A percentile compares a stretch with the other conserved stretches of the same genome.
phyloP scores from a whole-genome alignment of 208 protist genomes.

The Angomonas ambiguus region DNA sequence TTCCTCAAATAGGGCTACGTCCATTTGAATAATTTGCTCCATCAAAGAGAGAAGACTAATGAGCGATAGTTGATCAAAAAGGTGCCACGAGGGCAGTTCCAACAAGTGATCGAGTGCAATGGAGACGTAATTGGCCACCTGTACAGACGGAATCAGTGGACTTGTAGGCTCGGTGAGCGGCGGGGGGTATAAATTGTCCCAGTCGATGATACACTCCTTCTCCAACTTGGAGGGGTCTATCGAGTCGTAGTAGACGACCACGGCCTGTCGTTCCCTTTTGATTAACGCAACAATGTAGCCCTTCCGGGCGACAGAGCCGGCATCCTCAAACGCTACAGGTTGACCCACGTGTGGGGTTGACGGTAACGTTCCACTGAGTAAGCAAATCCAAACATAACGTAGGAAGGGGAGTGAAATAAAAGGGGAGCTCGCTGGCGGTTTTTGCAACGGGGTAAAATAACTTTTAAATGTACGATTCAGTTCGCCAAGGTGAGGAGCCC shows the following conservation, averaged over 20 bases:
- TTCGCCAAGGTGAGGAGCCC: not conserved
- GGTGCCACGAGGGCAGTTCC: not conserved
- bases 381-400: not conserved
- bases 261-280: not conserved
- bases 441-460: not conserved
- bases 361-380: not conserved
- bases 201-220: not conserved
- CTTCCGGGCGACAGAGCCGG: not conserved
- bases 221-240: not conserved
- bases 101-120: not conserved
- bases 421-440: not conserved
- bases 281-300: not conserved
- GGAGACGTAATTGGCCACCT: not conserved
- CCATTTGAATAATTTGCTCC: not conserved
- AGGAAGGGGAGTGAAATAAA: not conserved
- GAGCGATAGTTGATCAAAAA: not conserved
- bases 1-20: not conserved
- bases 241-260: not conserved
- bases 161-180: not conserved
- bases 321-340: not conserved
- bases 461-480: not conserved
- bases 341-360: not conserved
- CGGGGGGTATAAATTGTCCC: not conserved
- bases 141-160: not conserved
- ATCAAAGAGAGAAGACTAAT: not conserved